Evolutionary conservation across 225 moss, liverwort and hornwort species (phyloP).

Genomic region (Physcomitrium patens): DNA sequence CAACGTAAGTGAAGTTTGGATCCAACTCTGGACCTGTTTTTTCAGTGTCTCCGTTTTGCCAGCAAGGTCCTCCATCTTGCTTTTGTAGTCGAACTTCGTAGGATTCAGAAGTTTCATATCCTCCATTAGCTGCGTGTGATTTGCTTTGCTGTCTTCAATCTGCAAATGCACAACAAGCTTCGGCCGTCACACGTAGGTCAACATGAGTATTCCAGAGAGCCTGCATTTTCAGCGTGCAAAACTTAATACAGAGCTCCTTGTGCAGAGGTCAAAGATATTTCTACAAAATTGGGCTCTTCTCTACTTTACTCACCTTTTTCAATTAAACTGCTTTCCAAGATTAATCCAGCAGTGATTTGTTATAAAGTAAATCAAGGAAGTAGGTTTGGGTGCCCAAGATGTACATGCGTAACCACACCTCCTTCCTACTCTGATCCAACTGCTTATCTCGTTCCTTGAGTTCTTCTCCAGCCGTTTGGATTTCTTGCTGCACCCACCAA

Average conservation of each 20-base stretch:
- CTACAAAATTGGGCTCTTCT: neutral
- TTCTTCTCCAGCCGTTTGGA: slow-evolving; percentile 38
- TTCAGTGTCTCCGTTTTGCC: slow-evolving; percentile 62
- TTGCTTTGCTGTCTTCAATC: slow-evolving; percentile 58
- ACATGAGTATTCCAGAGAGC: too few relatives aligned
- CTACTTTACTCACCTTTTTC: neutral
- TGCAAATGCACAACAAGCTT: slow-evolving; percentile 30
- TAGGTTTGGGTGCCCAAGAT: slow-evolving; percentile 44
- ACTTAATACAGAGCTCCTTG: too few relatives aligned
- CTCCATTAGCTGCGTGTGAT: slow-evolving; percentile 41
- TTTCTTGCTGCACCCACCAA: slow-evolving; percentile 51
- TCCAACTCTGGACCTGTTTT: slow-evolving; percentile 61
- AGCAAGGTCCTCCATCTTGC: slow-evolving; percentile 52
- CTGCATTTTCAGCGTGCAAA: too few relatives aligned
- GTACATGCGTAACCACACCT: slow-evolving; percentile 77
- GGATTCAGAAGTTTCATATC: slow-evolving; percentile 36
- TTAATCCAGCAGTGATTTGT: neutral
- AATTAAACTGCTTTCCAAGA: slow-evolving; percentile 13
- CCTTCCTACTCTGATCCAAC: slow-evolving; percentile 49
- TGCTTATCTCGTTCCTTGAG: slow-evolving; percentile 34
- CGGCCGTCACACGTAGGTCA: neutral
- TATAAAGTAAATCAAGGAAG: neutral
- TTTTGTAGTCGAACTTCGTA: slow-evolving; percentile 38
- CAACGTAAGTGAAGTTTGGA: slow-evolving; percentile 6
- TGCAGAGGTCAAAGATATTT: neutral